Evolutionary conservation across 768 basidiomycete genomes (phyloP), one percentile per base, ranked within the genome.

Genomic region (Naganishia vishniacii): DNA sequence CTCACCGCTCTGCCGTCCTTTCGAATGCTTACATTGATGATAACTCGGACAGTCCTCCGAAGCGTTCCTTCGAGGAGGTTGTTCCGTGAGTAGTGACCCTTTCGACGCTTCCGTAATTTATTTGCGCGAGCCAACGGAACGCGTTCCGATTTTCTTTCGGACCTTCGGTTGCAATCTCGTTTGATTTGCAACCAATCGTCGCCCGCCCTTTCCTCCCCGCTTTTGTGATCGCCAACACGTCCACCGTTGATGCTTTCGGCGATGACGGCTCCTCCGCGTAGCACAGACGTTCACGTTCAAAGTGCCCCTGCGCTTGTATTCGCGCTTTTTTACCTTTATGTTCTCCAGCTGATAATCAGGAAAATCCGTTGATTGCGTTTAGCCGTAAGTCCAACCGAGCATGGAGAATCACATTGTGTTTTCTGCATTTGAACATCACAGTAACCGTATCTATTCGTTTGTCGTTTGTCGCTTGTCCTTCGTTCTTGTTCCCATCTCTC

Each of bases 301-400:
- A 25, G 23, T 11, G 47, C 20, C 13, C 31, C 16, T 28, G 48
- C 48, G 31, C 16, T 31, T 16, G 16, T 28, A 32, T 25, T 20
- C 31, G 53, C 53, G 53, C 53, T n/a, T 25, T 25, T 56, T 28
- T 32, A 31, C 32, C n/a, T 31, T 12, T 37, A 13, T 40, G 37
- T 40, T 40, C 34, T 37, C 15, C 7, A 5, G 18, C 53, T 41
- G 12, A 56, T 25, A 37, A 37, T 56, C 34, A 44, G 42, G 42
- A 20, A 15, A 41, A 13, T 40, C 15, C 37, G 23, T 40, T 56
- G 32, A 56, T 56, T 34, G 53, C 49, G 49, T 51, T 51, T 51
- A 51, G 29, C 31, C 53, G 53, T 56, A 40, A 56, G 53, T 56
- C 49, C 18, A 56, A 56, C 23, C 29, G 49, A 32, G 16, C 11